Conservation (phyloP, 805 yeast genomes). For the Suhomyces sp. region DNA sequence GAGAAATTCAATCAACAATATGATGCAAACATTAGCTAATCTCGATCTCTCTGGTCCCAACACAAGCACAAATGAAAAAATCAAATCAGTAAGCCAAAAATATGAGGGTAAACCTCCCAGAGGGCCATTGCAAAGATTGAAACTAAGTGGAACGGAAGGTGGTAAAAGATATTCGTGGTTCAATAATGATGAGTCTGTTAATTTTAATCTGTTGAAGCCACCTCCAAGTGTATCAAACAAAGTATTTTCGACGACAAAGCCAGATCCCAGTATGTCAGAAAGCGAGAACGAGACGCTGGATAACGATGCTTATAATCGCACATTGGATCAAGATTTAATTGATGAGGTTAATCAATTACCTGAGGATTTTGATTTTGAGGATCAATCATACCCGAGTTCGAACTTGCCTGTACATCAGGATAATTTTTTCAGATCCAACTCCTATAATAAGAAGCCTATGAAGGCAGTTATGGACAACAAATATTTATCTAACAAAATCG, state of each 20-base stretch:
- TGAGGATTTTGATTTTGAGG: slow-evolving; percentile 43
- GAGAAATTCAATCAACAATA: slow-evolving; percentile 22
- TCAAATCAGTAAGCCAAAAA: background rate
- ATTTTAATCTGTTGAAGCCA: slow-evolving; percentile 7
- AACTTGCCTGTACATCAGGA: background rate
- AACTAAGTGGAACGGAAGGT: background rate
- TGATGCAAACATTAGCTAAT: slow-evolving; percentile 22
- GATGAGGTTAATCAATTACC: slow-evolving; percentile 55
- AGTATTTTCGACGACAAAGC: background rate
- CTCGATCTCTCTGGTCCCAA: slow-evolving; percentile 11
- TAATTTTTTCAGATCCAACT: slow-evolving; percentile 33
- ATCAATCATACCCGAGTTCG: slow-evolving; percentile 15
- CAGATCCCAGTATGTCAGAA: background rate
- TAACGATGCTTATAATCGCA: slow-evolving; percentile 10
- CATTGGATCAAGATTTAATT: slow-evolving; percentile 37
- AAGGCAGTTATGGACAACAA: slow-evolving; percentile 24
- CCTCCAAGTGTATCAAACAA: background rate
- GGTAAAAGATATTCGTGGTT: slow-evolving; percentile 31
- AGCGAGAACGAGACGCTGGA: slow-evolving; percentile 5
- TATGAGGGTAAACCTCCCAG: background rate
- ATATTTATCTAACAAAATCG: slow-evolving; percentile 32
- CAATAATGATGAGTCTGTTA: slow-evolving; percentile 25
- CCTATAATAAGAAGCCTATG: slow-evolving; percentile 39
- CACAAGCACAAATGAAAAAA: background rate
- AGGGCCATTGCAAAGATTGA: slow-evolving; percentile 1